phyloP scores from a whole-genome alignment of 129 eudicot species.

The Centrapalus pauciflorus region DNA sequence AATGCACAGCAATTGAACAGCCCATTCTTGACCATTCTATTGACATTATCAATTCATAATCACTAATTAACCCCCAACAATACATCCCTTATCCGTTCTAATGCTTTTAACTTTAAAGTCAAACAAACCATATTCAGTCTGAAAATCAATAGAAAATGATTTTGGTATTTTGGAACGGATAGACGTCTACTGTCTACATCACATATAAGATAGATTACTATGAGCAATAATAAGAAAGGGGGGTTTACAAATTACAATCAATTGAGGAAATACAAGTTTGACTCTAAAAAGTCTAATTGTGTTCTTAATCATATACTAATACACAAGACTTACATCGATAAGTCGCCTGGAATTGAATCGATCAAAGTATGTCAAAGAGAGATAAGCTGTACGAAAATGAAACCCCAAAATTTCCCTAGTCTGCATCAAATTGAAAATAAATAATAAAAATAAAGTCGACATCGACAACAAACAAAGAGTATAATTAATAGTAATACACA shows the following conservation, averaged over 20 bases:
- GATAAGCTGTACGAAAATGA: slow-evolving; percentile 64
- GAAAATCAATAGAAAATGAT: not conserved
- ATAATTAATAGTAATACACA: not conserved
- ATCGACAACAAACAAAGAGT: not conserved
- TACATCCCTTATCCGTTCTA: no score
- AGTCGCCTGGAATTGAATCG: slow-evolving; percentile 46
- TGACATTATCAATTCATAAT: slow-evolving; percentile 13
- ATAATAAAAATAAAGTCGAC: not conserved
- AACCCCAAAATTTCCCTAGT: slow-evolving; percentile 54
- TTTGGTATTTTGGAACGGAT: not conserved
- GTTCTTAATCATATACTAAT: not conserved
- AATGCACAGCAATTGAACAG: slow-evolving; percentile 46
- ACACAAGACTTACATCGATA: slow-evolving; percentile 49
- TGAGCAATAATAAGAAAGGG: not conserved
- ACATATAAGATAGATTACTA: not conserved
- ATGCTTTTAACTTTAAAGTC: not conserved
- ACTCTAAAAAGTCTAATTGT: not conserved
- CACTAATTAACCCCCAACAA: no score
- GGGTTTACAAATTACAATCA: not conserved
- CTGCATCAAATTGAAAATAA: slow-evolving; percentile 37
- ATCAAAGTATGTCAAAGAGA: slow-evolving; percentile 74
- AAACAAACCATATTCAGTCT: not conserved
- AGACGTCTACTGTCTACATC: not conserved
- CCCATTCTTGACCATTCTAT: slow-evolving; percentile 55
- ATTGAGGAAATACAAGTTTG: slow-evolving; percentile 1